Base-by-base conservation (phyloP, 768 basidiomycete species). In the Lepiota venenata region DNA sequence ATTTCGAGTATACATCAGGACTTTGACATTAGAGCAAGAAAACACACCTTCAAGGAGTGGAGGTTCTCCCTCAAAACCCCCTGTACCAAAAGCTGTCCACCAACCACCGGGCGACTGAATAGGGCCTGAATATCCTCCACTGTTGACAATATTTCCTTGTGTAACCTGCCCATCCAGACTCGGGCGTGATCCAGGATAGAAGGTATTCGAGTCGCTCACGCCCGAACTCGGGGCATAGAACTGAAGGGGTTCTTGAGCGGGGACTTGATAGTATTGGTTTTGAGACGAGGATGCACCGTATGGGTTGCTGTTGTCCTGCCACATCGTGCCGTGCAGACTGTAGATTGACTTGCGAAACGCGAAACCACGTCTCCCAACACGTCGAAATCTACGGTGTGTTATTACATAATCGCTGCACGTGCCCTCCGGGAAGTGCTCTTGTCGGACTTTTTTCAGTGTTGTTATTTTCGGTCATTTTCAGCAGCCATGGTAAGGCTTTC, bases 11-110 rank as follows among this genome's bases (percentile, higher is more conserved):
- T 36, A 38, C 39, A 18, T 55, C 35, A 40, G 20, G 50, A 52
- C 22, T 35, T 27, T 32, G 32, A 10, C 40, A 35, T 42, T 29
- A 37, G 2, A 49, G 27, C 12, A 32, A 51, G 37, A 32, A 20
- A 35, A 70, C 77, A 62, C 60, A 93, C 96, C 96, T 83, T 99
- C 86, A 49, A 99, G 81, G 64, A 99, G 72, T 35, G 96, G 94
- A 46, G 93, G 91, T 65, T 99, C 97, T 27, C 95, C 96, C 67
- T 97, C 95, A 55, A 96, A 85, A 11, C 93, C 94, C 48, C 93
- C 93, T 1, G 93, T 93, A 29, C 94, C 93, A 74, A 98, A 96
- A 32, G 94, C 94, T 21, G 91, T 91, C 90, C 93, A 94, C 94
- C 94, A 98, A 15, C 83, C 81, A 2, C 88, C 89, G 18, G 76